Percentiles rank a stretch among this genome's conserved stretches.
Conservation (phyloP, 306 rosid genomes). For the Castanea sativa region DNA sequence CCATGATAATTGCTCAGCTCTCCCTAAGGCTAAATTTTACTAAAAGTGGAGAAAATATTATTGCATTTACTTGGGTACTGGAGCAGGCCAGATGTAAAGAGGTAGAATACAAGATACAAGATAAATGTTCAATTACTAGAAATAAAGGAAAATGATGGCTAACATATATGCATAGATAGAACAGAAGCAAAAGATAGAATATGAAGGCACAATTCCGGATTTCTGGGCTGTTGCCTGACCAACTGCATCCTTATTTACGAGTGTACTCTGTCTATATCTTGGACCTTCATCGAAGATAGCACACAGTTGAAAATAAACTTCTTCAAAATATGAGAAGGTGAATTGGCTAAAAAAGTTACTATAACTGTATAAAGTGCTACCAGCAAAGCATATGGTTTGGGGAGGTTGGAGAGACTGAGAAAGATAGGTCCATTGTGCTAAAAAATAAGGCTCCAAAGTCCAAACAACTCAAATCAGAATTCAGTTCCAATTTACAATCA, state of each 20-base stretch:
- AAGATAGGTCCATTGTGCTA: no score
- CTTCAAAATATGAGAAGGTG: not conserved
- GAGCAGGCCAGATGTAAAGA: no score
- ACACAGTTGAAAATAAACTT: not conserved
- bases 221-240: not conserved
- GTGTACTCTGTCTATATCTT: not conserved
- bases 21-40: not conserved
- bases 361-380: not conserved
- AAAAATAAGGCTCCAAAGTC: no score
- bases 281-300: not conserved
- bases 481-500: no score
- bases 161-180: not conserved
- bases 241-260: not conserved
- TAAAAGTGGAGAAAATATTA: not conserved
- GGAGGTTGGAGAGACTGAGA: no score
- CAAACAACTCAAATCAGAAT: no score
- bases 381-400: not conserved
- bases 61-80: not conserved
- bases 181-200: not conserved
- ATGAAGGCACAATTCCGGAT: not conserved
- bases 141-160: no score
- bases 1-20: not conserved
- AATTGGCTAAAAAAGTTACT: not conserved
- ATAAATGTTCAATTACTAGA: no score
- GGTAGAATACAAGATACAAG: no score